These are phyloP conservation scores for Phytophthora aleatoria DNA, from an alignment of 352 stramenopile genomes.

Conservation along the genomic window DNA sequence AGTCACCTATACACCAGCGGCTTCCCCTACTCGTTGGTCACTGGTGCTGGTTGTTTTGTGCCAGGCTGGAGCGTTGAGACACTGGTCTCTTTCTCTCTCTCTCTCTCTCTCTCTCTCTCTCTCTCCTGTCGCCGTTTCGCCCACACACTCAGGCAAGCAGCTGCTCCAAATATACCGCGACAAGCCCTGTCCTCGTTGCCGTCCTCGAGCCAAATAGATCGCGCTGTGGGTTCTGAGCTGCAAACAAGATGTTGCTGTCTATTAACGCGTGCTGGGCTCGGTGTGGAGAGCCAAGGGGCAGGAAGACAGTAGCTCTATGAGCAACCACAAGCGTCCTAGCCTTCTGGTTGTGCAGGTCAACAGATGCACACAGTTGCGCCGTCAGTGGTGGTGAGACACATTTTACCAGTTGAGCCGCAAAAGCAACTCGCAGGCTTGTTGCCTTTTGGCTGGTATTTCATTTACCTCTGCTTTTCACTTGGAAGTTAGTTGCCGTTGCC, in stretches of 20 bases:
- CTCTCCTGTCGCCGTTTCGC: conserved; percentile 29
- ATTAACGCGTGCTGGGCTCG: conserved; percentile 9
- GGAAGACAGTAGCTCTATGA: neutral
- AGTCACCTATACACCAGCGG: conserved; percentile 48
- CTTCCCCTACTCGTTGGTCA: conserved; percentile 41
- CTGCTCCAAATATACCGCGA: conserved; percentile 30
- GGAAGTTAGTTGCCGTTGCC: neutral
- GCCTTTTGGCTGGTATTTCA: conserved; percentile 6
- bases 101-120: conserved; percentile 32
- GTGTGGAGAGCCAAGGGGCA: neutral
- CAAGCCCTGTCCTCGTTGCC: conserved; percentile 8
- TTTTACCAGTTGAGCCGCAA: conserved; percentile 11
- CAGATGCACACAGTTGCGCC: conserved; percentile 15
- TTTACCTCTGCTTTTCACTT: neutral
- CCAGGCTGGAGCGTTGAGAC: conserved; percentile 16
- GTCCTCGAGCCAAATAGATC: conserved; percentile 17
- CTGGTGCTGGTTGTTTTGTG: conserved; percentile 21
- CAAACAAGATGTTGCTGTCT: conserved; percentile 22
- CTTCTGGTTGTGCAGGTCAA: conserved; percentile 11
- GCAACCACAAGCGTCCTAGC: conserved; percentile 13
- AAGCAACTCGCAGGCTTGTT: conserved; percentile 17
- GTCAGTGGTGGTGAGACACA: conserved; percentile 28
- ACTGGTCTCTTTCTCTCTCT: conserved; percentile 31
- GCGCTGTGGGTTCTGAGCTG: conserved; percentile 17
- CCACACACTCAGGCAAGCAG: conserved; percentile 19